Evolutionary conservation across 129 eudicot species (phyloP).

Genomic region (Saposhnikovia divaricata): DNA sequence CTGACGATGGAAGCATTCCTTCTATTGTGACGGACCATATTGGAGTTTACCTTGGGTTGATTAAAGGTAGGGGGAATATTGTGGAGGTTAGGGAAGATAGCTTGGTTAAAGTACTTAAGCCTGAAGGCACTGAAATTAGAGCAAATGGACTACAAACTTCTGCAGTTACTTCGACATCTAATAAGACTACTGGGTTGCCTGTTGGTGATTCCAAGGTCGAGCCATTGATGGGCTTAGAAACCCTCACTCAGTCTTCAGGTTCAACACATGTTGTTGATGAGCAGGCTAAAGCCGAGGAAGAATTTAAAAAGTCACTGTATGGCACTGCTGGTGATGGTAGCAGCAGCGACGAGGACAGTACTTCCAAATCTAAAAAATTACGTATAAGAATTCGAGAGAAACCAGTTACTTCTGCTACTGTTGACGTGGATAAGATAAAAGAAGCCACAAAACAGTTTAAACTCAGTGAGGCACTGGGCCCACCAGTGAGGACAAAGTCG

Average conservation of each 20-base stretch:
- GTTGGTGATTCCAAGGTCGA: slow-evolving; percentile 30
- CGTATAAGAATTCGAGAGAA: slow-evolving; percentile 68
- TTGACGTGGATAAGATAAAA: slow-evolving; percentile 83
- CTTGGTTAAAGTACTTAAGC: slow-evolving; percentile 63
- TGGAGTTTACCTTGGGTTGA: slow-evolving; percentile 86
- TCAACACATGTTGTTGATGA: slow-evolving; percentile 48
- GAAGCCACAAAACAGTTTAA: slow-evolving; percentile 92
- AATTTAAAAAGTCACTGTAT: slow-evolving; percentile 66
- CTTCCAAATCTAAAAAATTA: slow-evolving; percentile 67
- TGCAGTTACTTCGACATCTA: slow-evolving; percentile 32
- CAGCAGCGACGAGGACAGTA: slow-evolving; percentile 90
- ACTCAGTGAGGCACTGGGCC: slow-evolving; percentile 54
- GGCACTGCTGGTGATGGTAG: slow-evolving; percentile 72
- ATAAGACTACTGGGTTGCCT: slow-evolving; percentile 30
- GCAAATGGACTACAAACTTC: slow-evolving; percentile 43
- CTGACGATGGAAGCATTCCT: slow-evolving; percentile 91
- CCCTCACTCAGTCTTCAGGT: slow-evolving; percentile 43
- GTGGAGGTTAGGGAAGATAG: slow-evolving; percentile 89
- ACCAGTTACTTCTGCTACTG: slow-evolving; percentile 63
- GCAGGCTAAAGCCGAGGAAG: slow-evolving; percentile 89
- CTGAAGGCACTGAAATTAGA: slow-evolving; percentile 35
- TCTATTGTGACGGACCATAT: slow-evolving; percentile 85
- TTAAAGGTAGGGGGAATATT: slow-evolving; percentile 87
- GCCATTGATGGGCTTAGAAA: slow-evolving; percentile 72
- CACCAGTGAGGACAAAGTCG: slow-evolving; percentile 80